Base-by-base conservation (phyloP, 2,329 filamentous ascomycete species). In the Fusarium oligoseptatum region DNA sequence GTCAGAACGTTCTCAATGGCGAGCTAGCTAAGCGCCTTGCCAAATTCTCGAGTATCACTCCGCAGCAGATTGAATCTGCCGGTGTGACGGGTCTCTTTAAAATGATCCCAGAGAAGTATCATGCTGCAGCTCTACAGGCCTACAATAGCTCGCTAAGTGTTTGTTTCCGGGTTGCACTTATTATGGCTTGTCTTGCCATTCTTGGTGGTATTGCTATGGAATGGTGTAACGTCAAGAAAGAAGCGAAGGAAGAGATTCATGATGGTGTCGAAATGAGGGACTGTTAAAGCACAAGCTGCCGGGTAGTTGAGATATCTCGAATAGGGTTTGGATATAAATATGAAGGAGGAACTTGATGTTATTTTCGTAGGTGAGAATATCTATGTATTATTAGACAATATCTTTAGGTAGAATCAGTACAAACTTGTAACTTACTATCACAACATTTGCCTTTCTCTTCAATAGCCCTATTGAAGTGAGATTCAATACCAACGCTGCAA, bases 161-260 rank as follows among this genome's bases (percentile, higher is more conserved):
- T 85, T 68, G 86, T 86, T 92, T 90, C 77, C 88, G 89, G 65
- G 87, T 92, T 6, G 85, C 84, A 3, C 82, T 89, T 8, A 87
- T 88, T 0, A 81, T 89, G 69, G 83, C 85, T 1, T 82, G 82
- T 9, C 57, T 90, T 8, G 86, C 84, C 6, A 83, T 91, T 14
- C 48, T 91, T 27, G 89, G 87, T 1, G 83, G 85, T 0, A 73
- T 86, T 3, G 82, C 84, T n/a, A 85, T 92, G 68, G 86, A 92
- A 22, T 69, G 15, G 48, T 32, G 27, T 6, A 66, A 48, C 22
- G 65, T 69, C 32, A 68, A 68, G 32, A 68, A 29, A 20, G 56
- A 64, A 36, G 14, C 7, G 37, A 10, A 20, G n/a, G 52, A 56
- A 34, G 50, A 56, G 11, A 10, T 34, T 14, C 7, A 4, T 12